Evolutionary conservation across 1,284 basidiomycete genomes (phyloP), one percentile per base, ranked within the genome.

Genomic region (Termitomyces sp.): DNA sequence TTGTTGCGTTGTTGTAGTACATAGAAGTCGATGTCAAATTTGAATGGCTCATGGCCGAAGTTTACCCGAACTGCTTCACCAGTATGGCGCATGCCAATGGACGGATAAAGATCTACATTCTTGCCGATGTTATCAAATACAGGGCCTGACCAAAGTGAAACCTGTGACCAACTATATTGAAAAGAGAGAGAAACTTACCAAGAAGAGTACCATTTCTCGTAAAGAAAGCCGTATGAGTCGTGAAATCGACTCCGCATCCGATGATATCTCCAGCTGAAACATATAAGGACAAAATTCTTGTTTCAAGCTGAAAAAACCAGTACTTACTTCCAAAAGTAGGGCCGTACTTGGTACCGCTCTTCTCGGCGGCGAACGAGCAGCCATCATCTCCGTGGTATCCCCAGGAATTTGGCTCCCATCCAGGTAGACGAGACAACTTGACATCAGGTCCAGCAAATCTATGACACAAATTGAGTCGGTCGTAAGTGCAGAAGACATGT

Each of bases 371-470:
- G 70, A 91, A 93, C 2, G 84, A 78, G 60, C 79, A 81, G 5
- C 94, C 94, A 65, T 94, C 93, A 67, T 96, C 93, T n/a, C 89
- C 92, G 66, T 95, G 91, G 70, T 93, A 98, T 39, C 92, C 94
- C 87, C 90, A 96, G n/a, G 90, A 93, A 53, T 85, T 81, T 58
- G 77, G 74, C 67, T 95, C 93, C 91, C 92, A 95, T 3, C 94
- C 94, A 13, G 94, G 92, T 34, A 95, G 78, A 51, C 92, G 83
- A 26, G 80, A 80, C 50, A 90, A 71, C 64, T 82, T 82, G 43
- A 87, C 84, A 28, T 81, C 73, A 34, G 67, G 72, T 30, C 72
- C 73, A 54, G 78, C 71, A 64, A 83, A 79, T 30, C 81, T 82
- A 52, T 21, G 45, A 39, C 8, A 33, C 26, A 33, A 48, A 52